These are phyloP conservation scores for Pestalotiopsis sp. DNA, from an alignment of 2,329 filamentous ascomycete genomes.

Conservation along the genomic window DNA sequence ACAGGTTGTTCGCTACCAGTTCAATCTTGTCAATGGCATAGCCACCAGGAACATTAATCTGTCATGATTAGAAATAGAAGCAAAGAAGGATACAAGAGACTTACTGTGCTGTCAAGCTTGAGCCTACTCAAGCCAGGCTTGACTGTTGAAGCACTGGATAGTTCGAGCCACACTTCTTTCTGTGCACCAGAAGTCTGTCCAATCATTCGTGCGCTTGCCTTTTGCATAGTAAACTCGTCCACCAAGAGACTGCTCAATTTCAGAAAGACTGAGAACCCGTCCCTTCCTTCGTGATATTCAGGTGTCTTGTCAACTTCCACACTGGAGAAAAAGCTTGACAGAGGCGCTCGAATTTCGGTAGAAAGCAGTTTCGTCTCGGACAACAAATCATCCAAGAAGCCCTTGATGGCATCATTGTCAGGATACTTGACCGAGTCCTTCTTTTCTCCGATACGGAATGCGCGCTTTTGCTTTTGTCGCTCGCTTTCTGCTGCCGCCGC, in stretches of 20 bases:
- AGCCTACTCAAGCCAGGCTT: conserved; percentile 56
- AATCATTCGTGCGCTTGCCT: conserved; percentile 65
- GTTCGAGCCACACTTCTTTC: conserved; percentile 70
- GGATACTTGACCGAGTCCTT: conserved; percentile 32
- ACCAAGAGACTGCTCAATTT: conserved; percentile 72
- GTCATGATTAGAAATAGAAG: conserved; percentile 38
- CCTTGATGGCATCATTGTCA: conserved; percentile 43
- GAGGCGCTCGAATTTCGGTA: conserved; percentile 66
- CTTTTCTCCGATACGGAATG: conserved; percentile 37
- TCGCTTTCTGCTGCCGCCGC: conserved; percentile 59
- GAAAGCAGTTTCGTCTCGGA: conserved; percentile 45
- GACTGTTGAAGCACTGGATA: conserved; percentile 46
- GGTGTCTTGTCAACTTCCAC: conserved; percentile 70
- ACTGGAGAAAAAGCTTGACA: conserved; percentile 74
- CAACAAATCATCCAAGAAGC: conserved; percentile 51
- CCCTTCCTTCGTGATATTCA: conserved; percentile 68
- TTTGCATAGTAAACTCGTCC: conserved; percentile 69
- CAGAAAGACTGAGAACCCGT: conserved; percentile 75
- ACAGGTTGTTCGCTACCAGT: conserved; percentile 64
- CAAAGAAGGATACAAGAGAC: conserved; percentile 17
- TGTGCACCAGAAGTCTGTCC: conserved; percentile 55
- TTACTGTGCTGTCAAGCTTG: conserved; percentile 46
- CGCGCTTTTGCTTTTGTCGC: conserved; percentile 41
- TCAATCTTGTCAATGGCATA: conserved; percentile 77
- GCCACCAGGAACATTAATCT: conserved; percentile 70